Base-by-base conservation (phyloP, 345 rosid genomes). In the Crucihimalaya himalaica region DNA sequence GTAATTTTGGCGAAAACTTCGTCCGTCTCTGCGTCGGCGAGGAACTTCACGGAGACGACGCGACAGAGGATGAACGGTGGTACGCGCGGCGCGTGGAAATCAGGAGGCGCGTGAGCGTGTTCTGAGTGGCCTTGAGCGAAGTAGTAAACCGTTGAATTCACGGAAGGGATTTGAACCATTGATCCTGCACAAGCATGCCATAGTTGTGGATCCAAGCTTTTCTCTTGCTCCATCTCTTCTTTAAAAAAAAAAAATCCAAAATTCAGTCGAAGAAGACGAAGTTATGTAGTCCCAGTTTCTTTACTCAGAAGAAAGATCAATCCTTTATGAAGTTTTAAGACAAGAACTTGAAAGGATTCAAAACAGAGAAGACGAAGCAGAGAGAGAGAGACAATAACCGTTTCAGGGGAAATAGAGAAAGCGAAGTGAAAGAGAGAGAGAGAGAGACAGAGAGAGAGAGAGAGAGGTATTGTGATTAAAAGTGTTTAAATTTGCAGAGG, bases 101-200 rank as follows among this genome's bases (percentile, higher is more conserved):
- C 89, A 7, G 86, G 84, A 46, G 84, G 68, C 13, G 83, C 80
- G 43, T 75, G 80, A 29, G 92, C 86, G 64, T 95, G 97, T 63
- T 95, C 99, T 0, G 84, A 84, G 15, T 95, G 97, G 62, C 99
- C 99, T 72, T 95, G 99, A 31, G 97, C 86, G 74, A 95, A 92
- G 84, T 95, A 92, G 68, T 85, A 81, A 29, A 95, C 91, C 0
- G 79, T 86, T 40, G 97, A 82, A 81, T 85, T 87, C 11, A 88
- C 58, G 5, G 84, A 70, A 39, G 97, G 99, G 68, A 95, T 89
- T 73, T 87, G 96, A 35, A 95, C 91, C 96, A 95, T 86, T 55
- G 93, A 84, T 59, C 99, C 99, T 16, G 99, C 97, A 75, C 97
- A 95, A 14, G 96, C 99, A 71, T 87, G 97, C 99, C 99, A 95